A percentile compares a stretch with the other conserved stretches of the same genome.
These are phyloP conservation scores for Zopfia rhizophila DNA, from an alignment of 2,329 filamentous ascomycete genomes.

Conservation along the genomic window DNA sequence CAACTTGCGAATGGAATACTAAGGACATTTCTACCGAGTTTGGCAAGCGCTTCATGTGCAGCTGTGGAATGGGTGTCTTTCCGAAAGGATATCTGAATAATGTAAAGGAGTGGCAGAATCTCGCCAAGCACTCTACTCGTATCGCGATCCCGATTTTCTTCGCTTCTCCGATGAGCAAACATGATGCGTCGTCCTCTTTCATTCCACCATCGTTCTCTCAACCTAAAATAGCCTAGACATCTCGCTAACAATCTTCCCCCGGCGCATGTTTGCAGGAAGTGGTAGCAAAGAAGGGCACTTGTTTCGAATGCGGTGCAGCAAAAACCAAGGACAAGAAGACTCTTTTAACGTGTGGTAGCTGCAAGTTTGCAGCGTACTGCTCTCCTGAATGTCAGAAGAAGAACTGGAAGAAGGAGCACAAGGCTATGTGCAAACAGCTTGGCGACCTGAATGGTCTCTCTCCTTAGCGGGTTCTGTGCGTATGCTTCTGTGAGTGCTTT, in stretches of 20 bases:
- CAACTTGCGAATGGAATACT: constrained; percentile 47
- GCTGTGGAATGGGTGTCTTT: constrained; percentile 19
- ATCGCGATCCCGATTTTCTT: constrained; percentile 24
- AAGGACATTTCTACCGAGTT: too few relatives aligned
- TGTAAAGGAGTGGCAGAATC: not conserved
- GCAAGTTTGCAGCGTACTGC: constrained; percentile 62
- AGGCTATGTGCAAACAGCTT: constrained; percentile 35
- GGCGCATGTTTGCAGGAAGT: too few relatives aligned
- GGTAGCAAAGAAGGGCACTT: constrained; percentile 14
- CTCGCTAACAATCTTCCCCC: too few relatives aligned
- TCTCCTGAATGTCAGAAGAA: constrained; percentile 63
- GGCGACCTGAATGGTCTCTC: too few relatives aligned
- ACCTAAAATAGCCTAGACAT: too few relatives aligned
- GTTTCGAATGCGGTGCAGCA: constrained; percentile 23
- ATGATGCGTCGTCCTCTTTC: too few relatives aligned
- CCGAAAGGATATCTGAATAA: constrained; percentile 14
- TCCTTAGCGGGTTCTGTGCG: too few relatives aligned
- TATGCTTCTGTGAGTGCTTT: too few relatives aligned
- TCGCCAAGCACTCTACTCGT: constrained; percentile 16
- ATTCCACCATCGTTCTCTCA: too few relatives aligned
- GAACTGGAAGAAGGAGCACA: constrained; percentile 64
- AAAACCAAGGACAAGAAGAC: constrained; percentile 27
- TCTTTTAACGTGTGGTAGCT: constrained; percentile 60
- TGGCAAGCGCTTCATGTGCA: constrained; percentile 7
- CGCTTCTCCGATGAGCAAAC: constrained; percentile 17